Base-by-base conservation (phyloP, 352 stramenopile genomes). In the Phytophthora litchii region DNA sequence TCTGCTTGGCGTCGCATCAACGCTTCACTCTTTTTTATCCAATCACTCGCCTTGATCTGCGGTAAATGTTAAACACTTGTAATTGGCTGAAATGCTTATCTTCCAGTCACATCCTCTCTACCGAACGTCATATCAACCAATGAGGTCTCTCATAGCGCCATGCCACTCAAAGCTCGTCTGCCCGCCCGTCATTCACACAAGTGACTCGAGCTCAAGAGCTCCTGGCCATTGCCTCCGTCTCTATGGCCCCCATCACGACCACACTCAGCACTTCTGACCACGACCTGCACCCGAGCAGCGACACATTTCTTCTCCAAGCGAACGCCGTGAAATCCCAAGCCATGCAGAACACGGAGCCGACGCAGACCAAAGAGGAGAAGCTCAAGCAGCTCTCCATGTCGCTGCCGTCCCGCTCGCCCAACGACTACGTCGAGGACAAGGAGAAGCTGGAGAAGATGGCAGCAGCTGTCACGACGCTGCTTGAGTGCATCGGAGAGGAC, bases 401-500 rank as follows among this genome's bases (percentile, higher is more conserved):
- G 54, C 65, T 93, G 25, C 70, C 81, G 3, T 73, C 75, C 13
- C 83, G 83, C 13, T 54, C 53, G 9, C 43, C 55, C 4, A 80
- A 89, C 50, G 86, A 96, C 70, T 68, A 89, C 53, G 64, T 83
- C 0, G 76, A 92, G 27, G 83, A 96, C 69, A 68, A 74, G 21
- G 78, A 76, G 7, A 96, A 94, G 70, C 77, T 96, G 23, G 60
- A 88, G 42, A 97, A 96, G 74, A 98, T 98, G 95, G 90, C 91
- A n/a, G 78, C 78, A 8, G 95, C 95, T 14, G 96, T 97, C 61
- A 84, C 85, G 29, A 96, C 91, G 7, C 84, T 98, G 51, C 74
- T 98, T 9, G 88, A 98, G 68, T 96, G 87, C 54, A 82, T 99
- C 45, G 97, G 97, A 32, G 97, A 99, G 76, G 94, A 99, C 67